Evolutionary conservation across 192 early-diverging fungal species (phyloP).

Genomic region (Coemansia sp.): DNA sequence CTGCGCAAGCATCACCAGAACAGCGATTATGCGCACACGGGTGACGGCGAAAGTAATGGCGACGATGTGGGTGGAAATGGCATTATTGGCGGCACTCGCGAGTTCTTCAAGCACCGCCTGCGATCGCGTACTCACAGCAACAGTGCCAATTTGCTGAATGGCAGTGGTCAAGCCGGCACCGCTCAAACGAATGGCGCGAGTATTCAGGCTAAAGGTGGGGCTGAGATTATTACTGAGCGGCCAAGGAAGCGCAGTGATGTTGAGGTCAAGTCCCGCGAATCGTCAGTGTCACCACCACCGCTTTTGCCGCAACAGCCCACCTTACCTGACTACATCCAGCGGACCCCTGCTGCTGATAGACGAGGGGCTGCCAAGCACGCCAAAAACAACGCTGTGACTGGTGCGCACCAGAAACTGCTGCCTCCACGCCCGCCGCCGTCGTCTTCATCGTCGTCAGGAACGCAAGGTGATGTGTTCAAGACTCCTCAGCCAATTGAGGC

Average conservation of each 20-base stretch:
- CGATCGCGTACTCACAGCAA: constrained; percentile 46
- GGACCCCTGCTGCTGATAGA: constrained; percentile 2
- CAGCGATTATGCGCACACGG: not conserved
- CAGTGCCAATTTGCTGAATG: constrained; percentile 2
- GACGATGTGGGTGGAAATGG: constrained; percentile 15
- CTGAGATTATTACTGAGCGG: constrained; percentile 2
- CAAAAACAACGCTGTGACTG: not conserved
- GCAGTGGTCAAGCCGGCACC: not conserved
- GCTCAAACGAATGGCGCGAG: not conserved
- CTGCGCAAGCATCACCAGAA: constrained; percentile 28
- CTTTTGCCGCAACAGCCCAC: constrained; percentile 14
- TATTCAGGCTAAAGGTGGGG: not conserved
- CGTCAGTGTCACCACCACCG: constrained; percentile 11
- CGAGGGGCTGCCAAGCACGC: not conserved
- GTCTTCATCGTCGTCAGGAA: constrained; percentile 16
- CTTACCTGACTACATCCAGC: constrained; percentile 28
- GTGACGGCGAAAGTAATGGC: constrained; percentile 12
- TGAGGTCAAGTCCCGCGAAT: constrained; percentile 42
- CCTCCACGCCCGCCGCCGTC: constrained; percentile 15
- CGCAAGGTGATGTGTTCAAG: constrained; percentile 8
- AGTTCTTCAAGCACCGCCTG: constrained; percentile 46
- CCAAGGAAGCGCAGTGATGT: constrained; percentile 44
- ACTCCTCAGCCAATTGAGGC: not conserved
- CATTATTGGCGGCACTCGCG: constrained; percentile 46
- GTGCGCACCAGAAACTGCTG: not conserved